Evolutionary conservation across 2,329 filamentous ascomycete species (phyloP), one percentile per base, ranked within the genome.

Genomic region (Capronia epimyces): DNA sequence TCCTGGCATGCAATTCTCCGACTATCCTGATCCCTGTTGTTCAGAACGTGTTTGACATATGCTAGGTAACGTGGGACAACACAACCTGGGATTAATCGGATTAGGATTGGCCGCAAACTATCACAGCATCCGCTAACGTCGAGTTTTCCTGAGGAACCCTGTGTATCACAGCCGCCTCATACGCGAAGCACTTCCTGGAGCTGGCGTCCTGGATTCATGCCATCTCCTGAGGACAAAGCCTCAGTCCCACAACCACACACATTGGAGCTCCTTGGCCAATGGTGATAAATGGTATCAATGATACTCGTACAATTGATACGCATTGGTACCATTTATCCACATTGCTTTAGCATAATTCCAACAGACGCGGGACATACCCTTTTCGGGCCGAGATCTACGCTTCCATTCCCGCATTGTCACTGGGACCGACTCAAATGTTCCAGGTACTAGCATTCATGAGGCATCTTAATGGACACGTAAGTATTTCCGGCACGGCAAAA

Each of bases 31-130:
- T 21, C 42, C 49, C 25, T 48, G 49, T 49, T 31, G 22, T 16
- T 43, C 49, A 50, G 43, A 53, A 52, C 49, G 52, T 55, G 55
- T 52, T 55, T 57, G 55, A 55, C 51, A 52, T 45, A 55, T 57
- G 49, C 46, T 21, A 39, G 37, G 55, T 52, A 57, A 57, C 55
- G 52, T 57, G 36, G 41, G 41, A 50, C 55, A 49, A 52, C 34
- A 53, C 55, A 54, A 53, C 55, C 55, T 49, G 55, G 47, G 24
- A 37, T 29, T 43, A 32, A 36, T 27, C 50, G 36, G 45, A 49
- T 43, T 20, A 46, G 36, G 40, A 44, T 41, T 36, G 20, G 22
- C n/a, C n/a, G 16, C 20, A 39, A 34, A 13, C 39, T 15, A 15
- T 18, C 39, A 36, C 40, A 39, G 32, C 37, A 43, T 41, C 9